Evolutionary conservation across 495 filamentous ascomycete species (phyloP), one percentile per base, ranked within the genome.

Genomic region (Hypoxylon fragiforme): DNA sequence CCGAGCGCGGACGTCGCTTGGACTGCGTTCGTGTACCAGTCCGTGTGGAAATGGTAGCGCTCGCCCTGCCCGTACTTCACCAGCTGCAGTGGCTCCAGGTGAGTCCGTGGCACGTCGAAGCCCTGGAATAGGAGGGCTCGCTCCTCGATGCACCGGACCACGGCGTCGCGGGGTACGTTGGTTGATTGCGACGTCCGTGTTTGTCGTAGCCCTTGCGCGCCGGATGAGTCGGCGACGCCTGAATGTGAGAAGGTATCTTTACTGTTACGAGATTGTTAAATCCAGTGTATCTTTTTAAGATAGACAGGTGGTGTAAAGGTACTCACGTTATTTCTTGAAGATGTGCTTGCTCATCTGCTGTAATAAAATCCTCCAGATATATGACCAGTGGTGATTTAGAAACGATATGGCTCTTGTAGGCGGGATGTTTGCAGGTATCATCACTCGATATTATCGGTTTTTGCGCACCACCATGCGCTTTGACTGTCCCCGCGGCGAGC

Each of bases 51-150:
- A 45, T 77, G 71, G 64, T 79, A 83, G 35, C 66, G 69, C 58
- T 81, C 71, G 14, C 71, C 69, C 9, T 66, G 57, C 15, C 55
- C 71, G 61, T 83, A 83, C 44, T 75, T 72, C 35, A 83, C 80
- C 1, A 81, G 73, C 54, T 83, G 80, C 15, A 83, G 53, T 0
- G 78, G 76, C 64, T 83, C 80, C 3, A 83, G 70, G 44, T 75
- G 67, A 2, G 68, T 44, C 4, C 68, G 72, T 0, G 74, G 70
- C 9, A 63, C 48, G 50, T 71, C 66, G 60, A 73, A 86, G 66
- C 87, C 87, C 55, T 89, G 87, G 68, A 91, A 86, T n/a, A 74
- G 42, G 7, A 82, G 76, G 7, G 87, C 87, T 30, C 87, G 85
- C 20, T 77, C 70, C 58, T 88, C 84, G 50, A 90, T 81, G 70